These are phyloP conservation scores for Saccharum hybrid DNA, from an alignment of 202 grass and related monocot genomes.

Conservation along the genomic window DNA sequence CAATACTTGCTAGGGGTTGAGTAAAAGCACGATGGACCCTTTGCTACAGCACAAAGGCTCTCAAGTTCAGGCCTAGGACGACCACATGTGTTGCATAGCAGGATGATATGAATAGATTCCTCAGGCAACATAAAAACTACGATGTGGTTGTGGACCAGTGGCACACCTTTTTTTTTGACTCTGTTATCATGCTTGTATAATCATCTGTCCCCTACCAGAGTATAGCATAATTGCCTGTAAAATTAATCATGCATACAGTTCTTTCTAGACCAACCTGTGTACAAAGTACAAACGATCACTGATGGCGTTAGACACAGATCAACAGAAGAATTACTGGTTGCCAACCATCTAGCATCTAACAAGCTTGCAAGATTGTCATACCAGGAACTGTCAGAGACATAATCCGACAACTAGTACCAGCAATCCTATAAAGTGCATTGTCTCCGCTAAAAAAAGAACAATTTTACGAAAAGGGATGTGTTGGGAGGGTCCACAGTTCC, in stretches of 20 bases:
- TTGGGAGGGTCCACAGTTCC: neutral
- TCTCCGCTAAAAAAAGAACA: neutral
- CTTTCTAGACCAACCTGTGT: neutral
- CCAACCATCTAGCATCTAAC: neutral
- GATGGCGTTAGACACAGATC: neutral
- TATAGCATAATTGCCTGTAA: constrained; percentile 29
- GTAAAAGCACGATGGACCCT: neutral
- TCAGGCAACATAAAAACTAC: constrained; percentile 17
- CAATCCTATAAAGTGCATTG: neutral
- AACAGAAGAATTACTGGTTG: neutral
- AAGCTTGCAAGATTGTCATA: neutral
- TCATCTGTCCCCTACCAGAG: constrained; percentile 11
- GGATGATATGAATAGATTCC: constrained; percentile 4
- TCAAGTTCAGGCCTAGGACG: constrained; percentile 6
- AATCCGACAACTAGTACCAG: constrained; percentile 21
- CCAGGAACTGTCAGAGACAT: neutral
- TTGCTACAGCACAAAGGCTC: neutral
- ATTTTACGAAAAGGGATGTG: neutral
- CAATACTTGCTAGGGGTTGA: neutral
- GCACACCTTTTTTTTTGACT: neutral
- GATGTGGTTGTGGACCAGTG: neutral
- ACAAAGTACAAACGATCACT: constrained; percentile 10
- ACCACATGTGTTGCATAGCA: constrained; percentile 23
- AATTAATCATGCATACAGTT: constrained; percentile 7
- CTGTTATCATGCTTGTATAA: neutral